These are phyloP conservation scores for Sorghum bicolor DNA, from an alignment of 176 grass and related monocot species.

Conservation along the genomic window DNA sequence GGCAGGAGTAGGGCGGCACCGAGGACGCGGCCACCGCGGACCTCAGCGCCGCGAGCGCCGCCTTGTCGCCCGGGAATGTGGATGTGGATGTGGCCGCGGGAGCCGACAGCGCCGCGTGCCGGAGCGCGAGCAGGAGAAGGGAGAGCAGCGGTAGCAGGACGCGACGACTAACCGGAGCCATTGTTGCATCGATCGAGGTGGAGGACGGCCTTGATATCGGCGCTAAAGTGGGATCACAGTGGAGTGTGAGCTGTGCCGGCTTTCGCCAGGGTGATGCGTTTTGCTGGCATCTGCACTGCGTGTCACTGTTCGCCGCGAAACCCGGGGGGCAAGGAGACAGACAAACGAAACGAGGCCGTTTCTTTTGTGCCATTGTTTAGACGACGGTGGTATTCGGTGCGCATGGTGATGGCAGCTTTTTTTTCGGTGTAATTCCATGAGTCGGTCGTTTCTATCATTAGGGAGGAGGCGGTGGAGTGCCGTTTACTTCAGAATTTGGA, in stretches of 20 bases:
- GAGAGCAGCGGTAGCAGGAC: neutral
- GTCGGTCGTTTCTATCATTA: slow-evolving; percentile 1
- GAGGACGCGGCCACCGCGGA: slow-evolving; percentile 28
- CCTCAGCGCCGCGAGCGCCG: slow-evolving; percentile 36
- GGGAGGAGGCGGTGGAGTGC: slow-evolving; percentile 13
- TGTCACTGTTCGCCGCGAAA: slow-evolving; percentile 36
- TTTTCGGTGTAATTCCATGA: slow-evolving; percentile 23
- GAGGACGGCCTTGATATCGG: slow-evolving; percentile 4
- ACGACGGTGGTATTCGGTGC: neutral
- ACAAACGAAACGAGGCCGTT: neutral
- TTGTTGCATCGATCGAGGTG: slow-evolving; percentile 13
- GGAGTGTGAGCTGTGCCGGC: slow-evolving; percentile 20
- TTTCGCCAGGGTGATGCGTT: neutral
- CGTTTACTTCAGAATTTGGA: slow-evolving; percentile 6
- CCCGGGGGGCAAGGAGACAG: slow-evolving; percentile 9
- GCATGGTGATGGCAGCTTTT: slow-evolving; percentile 23
- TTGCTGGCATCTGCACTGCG: neutral
- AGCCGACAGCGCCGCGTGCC: neutral
- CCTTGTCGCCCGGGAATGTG: slow-evolving; percentile 45
- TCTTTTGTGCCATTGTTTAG: slow-evolving; percentile 5
- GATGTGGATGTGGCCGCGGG: neutral
- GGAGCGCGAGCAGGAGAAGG: slow-evolving; percentile 13
- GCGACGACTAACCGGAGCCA: slow-evolving; percentile 1
- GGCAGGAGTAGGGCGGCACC: slow-evolving; percentile 43
- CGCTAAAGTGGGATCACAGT: slow-evolving; percentile 27